Evolutionary conservation across 202 grass and related monocot genomes (phyloP).

Genomic region (Saccharum hybrid): DNA sequence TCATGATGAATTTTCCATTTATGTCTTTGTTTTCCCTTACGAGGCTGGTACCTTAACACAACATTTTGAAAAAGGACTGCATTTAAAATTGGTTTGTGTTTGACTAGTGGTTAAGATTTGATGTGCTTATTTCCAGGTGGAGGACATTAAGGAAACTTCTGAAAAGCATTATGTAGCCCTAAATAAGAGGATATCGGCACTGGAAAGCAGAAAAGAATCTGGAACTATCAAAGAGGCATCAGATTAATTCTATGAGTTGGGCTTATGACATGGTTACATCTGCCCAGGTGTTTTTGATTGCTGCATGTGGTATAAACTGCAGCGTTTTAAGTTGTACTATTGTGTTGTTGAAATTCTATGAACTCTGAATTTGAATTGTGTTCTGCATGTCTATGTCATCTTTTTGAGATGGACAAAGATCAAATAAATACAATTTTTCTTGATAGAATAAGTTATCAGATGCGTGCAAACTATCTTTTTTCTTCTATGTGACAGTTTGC

Average conservation of each 20-base stretch:
- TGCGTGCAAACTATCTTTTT: neutral
- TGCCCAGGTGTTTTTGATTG: constrained; percentile 28
- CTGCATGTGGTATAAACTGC: constrained; percentile 36
- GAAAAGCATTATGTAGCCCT: constrained; percentile 62
- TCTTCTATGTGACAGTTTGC: constrained; percentile 3
- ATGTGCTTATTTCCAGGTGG: constrained; percentile 67
- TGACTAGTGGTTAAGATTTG: constrained; percentile 31
- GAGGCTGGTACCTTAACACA: neutral
- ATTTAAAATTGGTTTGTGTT: constrained; percentile 24
- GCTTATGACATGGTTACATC: constrained; percentile 39
- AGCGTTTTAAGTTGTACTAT: constrained; percentile 43
- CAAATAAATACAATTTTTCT: constrained; percentile 50
- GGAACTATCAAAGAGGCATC: constrained; percentile 55
- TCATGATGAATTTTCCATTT: constrained; percentile 18
- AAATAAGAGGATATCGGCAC: constrained; percentile 52
- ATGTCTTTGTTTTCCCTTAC: neutral
- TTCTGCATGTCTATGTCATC: constrained; percentile 20
- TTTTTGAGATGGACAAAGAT: constrained; percentile 44
- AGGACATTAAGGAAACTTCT: constrained; percentile 59
- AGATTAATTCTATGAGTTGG: constrained; percentile 45
- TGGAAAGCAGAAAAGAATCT: constrained; percentile 65
- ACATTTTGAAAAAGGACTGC: constrained; percentile 10
- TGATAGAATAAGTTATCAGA: neutral
- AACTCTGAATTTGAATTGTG: constrained; percentile 26
- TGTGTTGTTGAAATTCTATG: constrained; percentile 41